Conservation (phyloP, 192 early-diverging fungal genomes). For the Entomortierella beljakovae region DNA sequence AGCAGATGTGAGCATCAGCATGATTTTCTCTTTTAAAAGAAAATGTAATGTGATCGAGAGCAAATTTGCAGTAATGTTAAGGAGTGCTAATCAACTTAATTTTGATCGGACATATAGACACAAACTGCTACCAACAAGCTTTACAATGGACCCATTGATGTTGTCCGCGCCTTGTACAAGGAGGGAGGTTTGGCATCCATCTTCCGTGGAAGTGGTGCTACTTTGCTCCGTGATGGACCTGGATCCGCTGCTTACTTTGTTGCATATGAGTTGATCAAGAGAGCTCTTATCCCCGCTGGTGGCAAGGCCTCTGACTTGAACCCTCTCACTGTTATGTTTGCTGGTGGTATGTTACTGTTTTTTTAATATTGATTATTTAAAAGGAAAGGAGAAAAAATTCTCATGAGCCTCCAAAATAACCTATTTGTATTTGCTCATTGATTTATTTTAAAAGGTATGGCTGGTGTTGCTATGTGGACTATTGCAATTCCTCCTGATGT, state of each 20-base stretch:
- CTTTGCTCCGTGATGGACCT: slow-evolving; percentile 91
- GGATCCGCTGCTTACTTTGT: slow-evolving; percentile 97
- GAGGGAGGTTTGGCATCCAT: slow-evolving; percentile 90
- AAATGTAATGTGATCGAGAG: no score
- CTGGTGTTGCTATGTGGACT: slow-evolving; percentile 98
- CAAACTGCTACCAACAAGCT: slow-evolving; percentile 68
- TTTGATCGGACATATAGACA: slow-evolving; percentile 20
- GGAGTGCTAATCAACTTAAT: neutral
- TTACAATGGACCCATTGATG: slow-evolving; percentile 95
- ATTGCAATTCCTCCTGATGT: slow-evolving; percentile 94
- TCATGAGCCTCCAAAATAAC: no score
- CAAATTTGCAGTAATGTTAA: no score
- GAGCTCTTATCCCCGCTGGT: slow-evolving; percentile 69
- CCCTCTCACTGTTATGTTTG: slow-evolving; percentile 86
- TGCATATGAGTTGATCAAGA: slow-evolving; percentile 92
- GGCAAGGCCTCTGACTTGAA: slow-evolving; percentile 81
- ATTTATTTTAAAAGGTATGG: slow-evolving; percentile 70
- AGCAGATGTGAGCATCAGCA: no score
- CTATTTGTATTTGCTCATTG: no score
- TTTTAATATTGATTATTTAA: neutral
- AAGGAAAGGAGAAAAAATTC: neutral
- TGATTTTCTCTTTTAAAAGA: slow-evolving; percentile 20
- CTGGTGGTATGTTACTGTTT: slow-evolving; percentile 78
- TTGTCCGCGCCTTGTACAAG: slow-evolving; percentile 81
- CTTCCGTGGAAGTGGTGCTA: slow-evolving; percentile 95